Evolutionary conservation across 805 yeast species (phyloP), one percentile per base, ranked within the genome.

Genomic region (Helenozyma baotianmanensis): DNA sequence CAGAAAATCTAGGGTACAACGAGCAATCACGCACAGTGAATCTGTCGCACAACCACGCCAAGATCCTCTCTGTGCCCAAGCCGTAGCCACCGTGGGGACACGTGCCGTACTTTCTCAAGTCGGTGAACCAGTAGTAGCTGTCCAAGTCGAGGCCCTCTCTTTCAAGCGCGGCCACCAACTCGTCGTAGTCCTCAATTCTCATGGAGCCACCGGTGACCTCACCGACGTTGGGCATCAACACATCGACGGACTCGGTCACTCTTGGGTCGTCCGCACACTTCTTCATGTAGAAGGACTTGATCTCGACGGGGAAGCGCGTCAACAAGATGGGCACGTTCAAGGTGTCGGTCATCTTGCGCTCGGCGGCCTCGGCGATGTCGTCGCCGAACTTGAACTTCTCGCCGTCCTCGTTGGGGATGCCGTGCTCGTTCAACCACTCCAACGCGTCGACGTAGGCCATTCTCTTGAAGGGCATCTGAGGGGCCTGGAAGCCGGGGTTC

Each of bases 71-170:
- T 22, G 96, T 87, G 48, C 99, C 99, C 47, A 92, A 67, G 54
- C 99, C 99, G 68, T 92, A 92, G 48, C 99, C 99, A 62, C 99
- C 99, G 58, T 92, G 98, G 25, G 97, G 97, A 66, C 86, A 84
- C 9, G 97, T 82, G 62, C 99, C 99, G 67, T 92, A 92, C 66
- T 83, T 82, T 67, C 98, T 80, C 68, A 83, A 90, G 59, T 92
- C 98, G 38, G 78, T 77, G 67, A 85, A 94, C 97, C 97, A 92
- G 74, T 90, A 89, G 76, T 92, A 92, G 21, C 90, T 72, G 14
- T 70, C 77, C 35, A 86, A 73, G 58, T 79, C 80, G 53, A 92
- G 85, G 37, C 80, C 80, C 70, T 92, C 99, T 68, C 97, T 85
- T 67, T 81, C 80, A 74, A 90, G 83, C 32, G 96, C 97, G 29